Conservation (phyloP, 1,139 yeast genomes). For the Magnusiomyces suaveolens region DNA sequence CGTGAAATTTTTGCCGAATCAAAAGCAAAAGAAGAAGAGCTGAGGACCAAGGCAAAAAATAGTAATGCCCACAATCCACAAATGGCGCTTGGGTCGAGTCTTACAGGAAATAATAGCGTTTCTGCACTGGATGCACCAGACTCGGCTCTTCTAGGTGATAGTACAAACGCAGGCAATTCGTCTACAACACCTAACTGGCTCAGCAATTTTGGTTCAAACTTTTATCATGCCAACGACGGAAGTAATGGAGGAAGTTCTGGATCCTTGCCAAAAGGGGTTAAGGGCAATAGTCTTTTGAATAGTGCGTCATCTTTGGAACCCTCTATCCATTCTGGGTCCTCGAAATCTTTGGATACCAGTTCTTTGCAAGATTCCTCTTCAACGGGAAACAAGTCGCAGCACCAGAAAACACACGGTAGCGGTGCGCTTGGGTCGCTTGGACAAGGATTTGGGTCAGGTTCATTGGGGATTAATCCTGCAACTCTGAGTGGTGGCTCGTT, state of each 20-base stretch:
- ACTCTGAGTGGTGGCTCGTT: background rate
- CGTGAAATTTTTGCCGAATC: conserved; percentile 80
- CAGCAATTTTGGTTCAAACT: conserved; percentile 6
- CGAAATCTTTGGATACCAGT: conserved; percentile 23
- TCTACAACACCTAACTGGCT: conserved; percentile 4
- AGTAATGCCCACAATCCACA: background rate
- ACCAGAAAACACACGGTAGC: background rate
- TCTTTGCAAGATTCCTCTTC: conserved; percentile 20
- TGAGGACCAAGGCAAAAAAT: conserved; percentile 23
- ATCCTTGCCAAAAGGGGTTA: background rate
- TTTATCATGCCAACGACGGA: background rate
- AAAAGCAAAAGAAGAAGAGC: conserved; percentile 21
- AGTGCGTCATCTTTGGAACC: conserved; percentile 20
- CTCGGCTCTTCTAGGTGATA: background rate
- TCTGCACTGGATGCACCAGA: background rate
- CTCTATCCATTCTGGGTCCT: conserved; percentile 20
- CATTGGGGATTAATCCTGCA: background rate
- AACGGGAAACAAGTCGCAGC: background rate
- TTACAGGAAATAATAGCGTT: conserved; percentile 1
- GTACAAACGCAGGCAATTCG: too few species aligned
- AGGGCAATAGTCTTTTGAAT: background rate
- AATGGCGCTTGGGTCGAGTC: conserved; percentile 15
- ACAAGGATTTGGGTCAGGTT: background rate
- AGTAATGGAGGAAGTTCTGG: background rate
- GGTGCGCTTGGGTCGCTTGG: background rate